Evolutionary conservation across 202 grass and related monocot species (phyloP).

Genomic region (Thinopyrum obtusiflorum): DNA sequence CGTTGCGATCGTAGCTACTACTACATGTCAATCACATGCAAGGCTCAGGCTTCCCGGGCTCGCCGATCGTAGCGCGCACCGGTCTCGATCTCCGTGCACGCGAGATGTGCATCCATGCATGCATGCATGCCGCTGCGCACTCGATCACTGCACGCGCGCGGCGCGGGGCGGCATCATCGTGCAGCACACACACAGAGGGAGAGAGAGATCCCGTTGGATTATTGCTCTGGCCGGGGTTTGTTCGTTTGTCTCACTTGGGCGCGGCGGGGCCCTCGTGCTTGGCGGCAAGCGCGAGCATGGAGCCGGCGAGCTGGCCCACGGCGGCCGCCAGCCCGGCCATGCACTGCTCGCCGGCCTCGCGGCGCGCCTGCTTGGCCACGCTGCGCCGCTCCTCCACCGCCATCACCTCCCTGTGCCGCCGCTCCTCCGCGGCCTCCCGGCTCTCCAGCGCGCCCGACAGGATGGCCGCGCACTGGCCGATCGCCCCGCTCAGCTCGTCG

Average conservation of each 20-base stretch:
- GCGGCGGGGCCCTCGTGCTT: constrained; percentile 37
- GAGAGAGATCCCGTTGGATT: not conserved
- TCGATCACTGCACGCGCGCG: constrained; percentile 20
- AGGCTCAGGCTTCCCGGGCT: not conserved
- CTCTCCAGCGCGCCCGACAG: constrained; percentile 72
- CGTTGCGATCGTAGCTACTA: no score
- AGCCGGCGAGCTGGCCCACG: constrained; percentile 76
- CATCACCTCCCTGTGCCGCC: constrained; percentile 78
- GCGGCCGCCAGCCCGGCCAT: constrained; percentile 60
- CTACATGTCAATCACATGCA: constrained; percentile 13
- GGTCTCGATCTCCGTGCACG: not conserved
- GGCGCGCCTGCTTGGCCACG: constrained; percentile 45
- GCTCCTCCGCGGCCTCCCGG: constrained; percentile 79
- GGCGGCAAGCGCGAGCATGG: constrained; percentile 71
- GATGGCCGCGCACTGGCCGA: constrained; percentile 57
- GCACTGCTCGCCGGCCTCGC: constrained; percentile 66
- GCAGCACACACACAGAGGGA: not conserved
- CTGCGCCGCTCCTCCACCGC: constrained; percentile 63
- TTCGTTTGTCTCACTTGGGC: constrained; percentile 39
- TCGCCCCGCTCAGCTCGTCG: constrained; percentile 44
- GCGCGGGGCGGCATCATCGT: constrained; percentile 17
- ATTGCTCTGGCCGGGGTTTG: not conserved
- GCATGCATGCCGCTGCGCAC: constrained; percentile 5
- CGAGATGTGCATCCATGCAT: not conserved
- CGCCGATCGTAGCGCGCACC: constrained; percentile 11